These are phyloP conservation scores for Odonthalia washingtoniensis DNA, from an alignment of 31 red algal genomes.

Conservation along the genomic window DNA sequence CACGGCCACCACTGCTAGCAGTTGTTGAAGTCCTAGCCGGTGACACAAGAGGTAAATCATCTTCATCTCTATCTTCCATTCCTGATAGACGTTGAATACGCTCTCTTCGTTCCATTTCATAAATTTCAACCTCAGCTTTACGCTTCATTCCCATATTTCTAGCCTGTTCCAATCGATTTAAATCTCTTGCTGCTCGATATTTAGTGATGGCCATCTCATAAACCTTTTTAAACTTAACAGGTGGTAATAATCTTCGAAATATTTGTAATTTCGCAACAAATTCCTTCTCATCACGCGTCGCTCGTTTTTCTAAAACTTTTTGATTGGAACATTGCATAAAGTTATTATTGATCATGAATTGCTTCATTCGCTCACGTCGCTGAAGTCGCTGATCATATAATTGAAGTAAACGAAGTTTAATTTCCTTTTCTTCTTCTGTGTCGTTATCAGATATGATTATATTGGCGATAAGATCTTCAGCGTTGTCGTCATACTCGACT, in stretches of 20 bases:
- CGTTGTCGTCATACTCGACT: slow-evolving; percentile 85
- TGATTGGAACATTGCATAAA: neutral
- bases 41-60: too few relatives aligned
- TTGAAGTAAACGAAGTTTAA: slow-evolving; percentile 40
- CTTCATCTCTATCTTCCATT: too few relatives aligned
- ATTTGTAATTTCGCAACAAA: neutral
- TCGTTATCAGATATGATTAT: slow-evolving; percentile 66
- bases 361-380: neutral
- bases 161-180: neutral
- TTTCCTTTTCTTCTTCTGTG: slow-evolving; percentile 52
- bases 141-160: neutral
- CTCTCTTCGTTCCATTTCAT: neutral
- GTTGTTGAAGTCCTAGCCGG: too few relatives aligned
- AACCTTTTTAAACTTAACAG: neutral
- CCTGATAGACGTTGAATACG: too few relatives aligned
- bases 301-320: neutral
- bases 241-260: neutral
- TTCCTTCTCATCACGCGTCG: neutral
- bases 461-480: slow-evolving; percentile 85
- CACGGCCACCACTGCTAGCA: too few relatives aligned
- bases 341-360: neutral
- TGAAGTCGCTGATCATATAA: neutral
- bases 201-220: neutral
- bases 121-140: neutral
- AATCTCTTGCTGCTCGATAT: neutral